Base-by-base conservation (phyloP, 2,329 filamentous ascomycete species). In the Ilyonectria mors-panacis region DNA sequence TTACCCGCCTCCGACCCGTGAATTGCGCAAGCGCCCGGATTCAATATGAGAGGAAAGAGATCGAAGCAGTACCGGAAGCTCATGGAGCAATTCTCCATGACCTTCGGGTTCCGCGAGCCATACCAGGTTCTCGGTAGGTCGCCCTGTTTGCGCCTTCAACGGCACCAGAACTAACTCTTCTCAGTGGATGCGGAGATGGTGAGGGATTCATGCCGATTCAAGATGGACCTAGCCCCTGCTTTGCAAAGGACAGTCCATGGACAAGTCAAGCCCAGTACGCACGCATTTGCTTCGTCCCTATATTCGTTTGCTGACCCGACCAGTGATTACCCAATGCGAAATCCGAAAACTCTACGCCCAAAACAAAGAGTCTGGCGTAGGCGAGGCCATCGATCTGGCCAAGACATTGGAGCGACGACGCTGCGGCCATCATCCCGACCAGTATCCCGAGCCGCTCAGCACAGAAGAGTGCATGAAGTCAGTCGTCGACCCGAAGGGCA, bases 31-130 rank as follows among this genome's bases (percentile, higher is more conserved):
- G 30, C 23, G 58, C 35, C 51, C 13, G 51, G 30, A 51, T 58
- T 60, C 72, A 83, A 73, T 6, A 85, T 85, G 81, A 84, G 85
- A 76, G 85, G 84, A 59, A 87, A 87, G 78, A 81, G 86, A 15
- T 85, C 84, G 23, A 87, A 87, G 71, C 85, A 87, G 73, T 88
- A 88, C 75, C 85, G 86, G 75, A 98, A 98, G 90, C 90, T 98
- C 77, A 97, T 99, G 91, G 92, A 94, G 82, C 92, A 95, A 78
- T 97, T 95, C 87, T 90, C 91, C 78, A 88, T 95, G 80, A 91
- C 90, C 67, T 98, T 97, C 79, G 92, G 93, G 67, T 98, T 98
- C 81, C 93, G 95, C 74, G 93, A 96, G 82, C 94, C 96, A 12
- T 98, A 98, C 83, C 96, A 98, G 83, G 92, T 97, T 58, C 85